phyloP scores from a whole-genome alignment of 345 rosid genomes.

The Salix exigua region DNA sequence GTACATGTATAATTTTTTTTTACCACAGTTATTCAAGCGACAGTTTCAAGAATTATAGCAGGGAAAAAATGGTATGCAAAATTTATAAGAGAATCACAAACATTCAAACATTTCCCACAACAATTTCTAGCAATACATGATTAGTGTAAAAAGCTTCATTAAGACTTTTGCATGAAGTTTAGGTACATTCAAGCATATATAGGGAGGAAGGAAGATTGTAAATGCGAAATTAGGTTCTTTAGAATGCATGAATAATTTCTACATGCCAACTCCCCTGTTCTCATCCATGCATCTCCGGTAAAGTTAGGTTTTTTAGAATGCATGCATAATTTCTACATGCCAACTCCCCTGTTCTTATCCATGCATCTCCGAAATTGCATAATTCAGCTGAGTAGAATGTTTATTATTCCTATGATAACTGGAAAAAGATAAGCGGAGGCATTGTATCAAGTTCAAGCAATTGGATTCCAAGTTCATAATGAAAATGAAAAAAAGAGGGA shows the following conservation, averaged over 20 bases:
- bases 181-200: not conserved
- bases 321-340: not conserved
- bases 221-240: no score
- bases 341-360: not conserved
- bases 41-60: not conserved
- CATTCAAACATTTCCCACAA: not conserved
- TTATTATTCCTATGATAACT: not conserved
- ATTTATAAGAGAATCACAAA: not conserved
- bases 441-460: no score
- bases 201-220: not conserved
- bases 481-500: not conserved
- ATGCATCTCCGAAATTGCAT: not conserved
- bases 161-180: not conserved
- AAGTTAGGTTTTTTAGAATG: not conserved
- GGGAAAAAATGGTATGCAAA: not conserved
- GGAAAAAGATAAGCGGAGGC: not conserved
- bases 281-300: not conserved
- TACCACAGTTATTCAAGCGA: not conserved
- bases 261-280: not conserved
- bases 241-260: not conserved
- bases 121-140: not conserved
- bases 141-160: not conserved
- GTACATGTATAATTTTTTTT: not conserved
- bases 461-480: not conserved
- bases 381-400: no score